Base-by-base conservation (phyloP, 257 asterid species). In the Verbena officinalis region DNA sequence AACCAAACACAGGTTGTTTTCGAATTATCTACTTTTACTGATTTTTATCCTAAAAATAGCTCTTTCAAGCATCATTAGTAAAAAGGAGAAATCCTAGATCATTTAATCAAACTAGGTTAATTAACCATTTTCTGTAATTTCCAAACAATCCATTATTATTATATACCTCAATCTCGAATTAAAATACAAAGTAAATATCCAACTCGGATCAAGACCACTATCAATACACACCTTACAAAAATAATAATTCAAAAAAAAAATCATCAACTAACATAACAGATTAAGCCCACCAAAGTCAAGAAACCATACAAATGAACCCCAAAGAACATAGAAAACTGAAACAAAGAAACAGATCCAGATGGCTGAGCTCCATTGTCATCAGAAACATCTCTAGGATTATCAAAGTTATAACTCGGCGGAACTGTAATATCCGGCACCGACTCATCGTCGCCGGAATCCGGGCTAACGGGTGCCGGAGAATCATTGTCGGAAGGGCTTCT, bases 341-440 rank as follows among this genome's bases (percentile, higher is more conserved):
- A 0, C 8, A 77, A 66, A n/a, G 79, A 38, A 54, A 59, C 12
- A 14, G 95, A 75, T 13, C 33, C 24, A 12, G 97, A 85, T 49
- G 88, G 43, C 34, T 69, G 65, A 44, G 9, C 65, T 33, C 36
- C 73, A 73, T 43, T 75, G 63, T 84, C 88, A 62, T 70, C 91
- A 38, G 79, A 73, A 7, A 40, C 59, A 57, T 82, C 85, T 31
- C 39, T 78, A 3, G 96, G 98, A 71, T 81, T 20, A 59, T 91
- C 81, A 17, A 91, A 91, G 8, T 36, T 36, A 7, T 36, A 36
- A 45, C 78, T 78, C 1, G 95, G 70, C 0, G 99, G 99, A 6
- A 84, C 90, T 48, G 87, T 14, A 1, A 95, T 90, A 3, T 90
- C 97, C 0, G 97, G 96, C 1, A 73, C 82, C 0, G 94, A 60